phyloP scores from a whole-genome alignment of 257 asterid species.

The Solanum sparsipilum region DNA sequence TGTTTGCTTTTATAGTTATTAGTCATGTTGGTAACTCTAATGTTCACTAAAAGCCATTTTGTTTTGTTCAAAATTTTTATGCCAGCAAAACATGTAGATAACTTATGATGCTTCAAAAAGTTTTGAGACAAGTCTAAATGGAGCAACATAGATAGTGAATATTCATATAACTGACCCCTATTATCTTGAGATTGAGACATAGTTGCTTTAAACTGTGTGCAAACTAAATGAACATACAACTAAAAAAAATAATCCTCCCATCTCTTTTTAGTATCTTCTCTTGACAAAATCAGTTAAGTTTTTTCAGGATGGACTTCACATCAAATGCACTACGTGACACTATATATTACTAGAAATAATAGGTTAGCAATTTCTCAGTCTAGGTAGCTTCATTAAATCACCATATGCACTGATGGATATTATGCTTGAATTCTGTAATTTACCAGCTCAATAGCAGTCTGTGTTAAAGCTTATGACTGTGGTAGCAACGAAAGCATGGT shows the following conservation, averaged over 20 bases:
- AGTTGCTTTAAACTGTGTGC: background rate
- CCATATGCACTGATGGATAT: background rate
- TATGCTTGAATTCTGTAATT: slow-evolving; percentile 3
- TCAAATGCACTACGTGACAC: background rate
- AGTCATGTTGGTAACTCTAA: background rate
- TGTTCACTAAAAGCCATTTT: background rate
- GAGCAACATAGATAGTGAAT: background rate
- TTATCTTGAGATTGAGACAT: background rate
- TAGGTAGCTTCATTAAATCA: background rate
- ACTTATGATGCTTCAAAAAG: background rate
- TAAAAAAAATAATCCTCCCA: background rate
- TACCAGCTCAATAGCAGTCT: slow-evolving; percentile 87
- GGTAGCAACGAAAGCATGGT: slow-evolving; percentile 85
- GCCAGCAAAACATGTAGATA: background rate
- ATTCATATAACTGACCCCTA: background rate
- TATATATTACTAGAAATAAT: background rate
- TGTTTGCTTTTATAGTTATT: background rate
- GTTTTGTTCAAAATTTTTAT: background rate
- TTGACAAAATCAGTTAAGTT: background rate
- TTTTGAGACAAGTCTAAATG: background rate
- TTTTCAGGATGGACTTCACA: background rate
- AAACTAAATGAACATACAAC: background rate
- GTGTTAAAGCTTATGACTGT: slow-evolving; percentile 71
- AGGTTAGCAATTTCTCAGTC: background rate
- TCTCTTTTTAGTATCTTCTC: background rate